These are phyloP conservation scores for Camellia oleifera DNA, from an alignment of 179 eudicot genomes.

Conservation along the genomic window DNA sequence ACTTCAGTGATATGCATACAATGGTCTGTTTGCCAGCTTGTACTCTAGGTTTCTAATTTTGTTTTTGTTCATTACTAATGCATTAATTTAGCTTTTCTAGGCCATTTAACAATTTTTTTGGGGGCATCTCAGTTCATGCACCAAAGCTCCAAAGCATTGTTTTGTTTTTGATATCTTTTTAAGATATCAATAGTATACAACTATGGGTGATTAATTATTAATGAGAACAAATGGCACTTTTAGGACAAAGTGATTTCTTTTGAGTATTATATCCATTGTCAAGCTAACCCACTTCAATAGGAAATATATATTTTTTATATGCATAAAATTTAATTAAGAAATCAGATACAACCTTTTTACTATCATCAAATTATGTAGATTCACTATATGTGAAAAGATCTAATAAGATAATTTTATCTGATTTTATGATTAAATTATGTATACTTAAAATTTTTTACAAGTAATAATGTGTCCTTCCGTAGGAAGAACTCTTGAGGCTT, in stretches of 20 bases:
- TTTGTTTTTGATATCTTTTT: background rate
- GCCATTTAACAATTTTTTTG: background rate
- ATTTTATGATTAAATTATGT: too few relatives aligned
- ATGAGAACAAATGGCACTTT: background rate
- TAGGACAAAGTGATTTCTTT: background rate
- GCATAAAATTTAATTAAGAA: too few relatives aligned
- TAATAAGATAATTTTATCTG: too few relatives aligned
- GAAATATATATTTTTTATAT: too few relatives aligned
- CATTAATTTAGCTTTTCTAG: background rate
- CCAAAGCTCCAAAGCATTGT: background rate
- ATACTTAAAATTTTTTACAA: too few relatives aligned
- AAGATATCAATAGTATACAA: background rate
- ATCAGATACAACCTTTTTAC: too few relatives aligned
- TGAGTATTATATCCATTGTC: background rate
- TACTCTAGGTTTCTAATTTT: background rate
- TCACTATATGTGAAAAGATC: too few relatives aligned
- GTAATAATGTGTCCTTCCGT: background rate
- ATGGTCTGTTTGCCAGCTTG: background rate
- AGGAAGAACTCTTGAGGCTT: background rate
- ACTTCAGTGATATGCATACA: background rate
- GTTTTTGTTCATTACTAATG: background rate
- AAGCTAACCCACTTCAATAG: too few relatives aligned
- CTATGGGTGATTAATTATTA: background rate
- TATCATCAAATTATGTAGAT: too few relatives aligned
- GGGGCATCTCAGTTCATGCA: constrained; percentile 1